Percentiles rank a stretch among this genome's conserved stretches.
Conservation (phyloP, 495 filamentous ascomycete species). For the Trichocladium uniseriatum region DNA sequence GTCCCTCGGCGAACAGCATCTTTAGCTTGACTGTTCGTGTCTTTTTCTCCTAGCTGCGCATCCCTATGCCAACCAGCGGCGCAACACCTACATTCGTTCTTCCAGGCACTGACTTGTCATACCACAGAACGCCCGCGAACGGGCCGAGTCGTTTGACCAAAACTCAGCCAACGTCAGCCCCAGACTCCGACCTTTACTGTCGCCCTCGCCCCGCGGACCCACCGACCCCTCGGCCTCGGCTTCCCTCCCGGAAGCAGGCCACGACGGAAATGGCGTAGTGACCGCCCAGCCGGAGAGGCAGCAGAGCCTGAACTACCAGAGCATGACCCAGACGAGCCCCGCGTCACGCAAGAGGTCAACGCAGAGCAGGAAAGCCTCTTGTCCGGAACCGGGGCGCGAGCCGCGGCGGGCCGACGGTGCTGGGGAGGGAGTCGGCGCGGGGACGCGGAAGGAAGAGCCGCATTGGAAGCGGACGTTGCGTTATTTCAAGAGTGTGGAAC, state of each 20-base stretch:
- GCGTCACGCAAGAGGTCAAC: too few relatives aligned
- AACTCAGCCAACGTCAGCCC: constrained; percentile 16
- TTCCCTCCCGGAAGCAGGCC: constrained; percentile 5
- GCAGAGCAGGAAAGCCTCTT: constrained; percentile 7
- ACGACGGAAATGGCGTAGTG: constrained; percentile 26
- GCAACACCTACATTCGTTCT: background rate
- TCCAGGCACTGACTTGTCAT: too few relatives aligned
- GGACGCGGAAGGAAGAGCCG: constrained; percentile 16
- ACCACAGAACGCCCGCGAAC: constrained; percentile 25
- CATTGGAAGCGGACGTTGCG: constrained; percentile 40
- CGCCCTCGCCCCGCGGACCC: constrained; percentile 1
- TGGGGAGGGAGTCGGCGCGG: background rate
- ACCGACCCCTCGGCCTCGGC: constrained; percentile 7
- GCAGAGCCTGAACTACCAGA: constrained; percentile 27
- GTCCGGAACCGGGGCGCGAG: constrained; percentile 2
- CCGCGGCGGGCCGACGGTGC: too few relatives aligned
- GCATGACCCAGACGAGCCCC: constrained; percentile 19
- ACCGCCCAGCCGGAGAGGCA: constrained; percentile 21
- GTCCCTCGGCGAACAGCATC: too few relatives aligned
- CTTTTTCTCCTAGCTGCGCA: background rate
- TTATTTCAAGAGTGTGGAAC: constrained; percentile 72
- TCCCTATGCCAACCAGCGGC: too few relatives aligned
- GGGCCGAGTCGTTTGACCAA: constrained; percentile 20
- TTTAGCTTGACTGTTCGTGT: constrained; percentile 20
- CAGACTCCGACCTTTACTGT: constrained; percentile 19